Evolutionary conservation across 1,139 yeast genomes (phyloP).

Genomic region (Candida tunisiensis): DNA sequence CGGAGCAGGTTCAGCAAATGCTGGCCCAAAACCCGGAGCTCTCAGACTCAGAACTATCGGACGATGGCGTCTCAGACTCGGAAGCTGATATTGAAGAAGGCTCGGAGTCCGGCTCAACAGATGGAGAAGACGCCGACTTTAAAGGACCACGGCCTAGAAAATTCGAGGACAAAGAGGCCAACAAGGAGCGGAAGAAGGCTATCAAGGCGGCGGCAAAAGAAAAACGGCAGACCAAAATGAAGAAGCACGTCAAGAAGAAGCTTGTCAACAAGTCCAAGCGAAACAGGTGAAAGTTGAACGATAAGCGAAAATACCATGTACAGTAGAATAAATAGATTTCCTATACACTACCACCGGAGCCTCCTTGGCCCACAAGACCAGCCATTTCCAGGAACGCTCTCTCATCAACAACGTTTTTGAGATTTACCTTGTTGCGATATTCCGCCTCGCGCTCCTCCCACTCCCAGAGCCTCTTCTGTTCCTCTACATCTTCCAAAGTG

Average conservation of each 20-base stretch:
- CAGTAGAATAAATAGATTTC: conserved; percentile 5
- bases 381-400: conserved; percentile 82
- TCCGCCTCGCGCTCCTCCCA: conserved; percentile 86
- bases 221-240: conserved; percentile 79
- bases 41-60: too few relatives aligned
- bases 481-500: conserved; percentile 52
- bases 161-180: conserved; percentile 69
- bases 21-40: too few relatives aligned
- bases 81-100: conserved; percentile 17
- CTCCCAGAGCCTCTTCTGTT: conserved; percentile 66
- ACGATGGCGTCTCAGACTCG: conserved; percentile 4
- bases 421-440: conserved; percentile 54
- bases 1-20: too few relatives aligned
- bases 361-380: conserved; percentile 69
- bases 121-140: conserved; percentile 23
- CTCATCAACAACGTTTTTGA: conserved; percentile 57
- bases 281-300: conserved; percentile 5
- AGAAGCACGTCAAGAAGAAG: conserved; percentile 72
- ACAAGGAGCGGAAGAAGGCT: conserved; percentile 69
- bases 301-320: too few relatives aligned
- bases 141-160: too few relatives aligned
- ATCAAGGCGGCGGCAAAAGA: conserved; percentile 76
- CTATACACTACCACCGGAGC: too few relatives aligned
- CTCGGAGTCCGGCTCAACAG: conserved; percentile 22
- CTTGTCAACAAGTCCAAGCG: conserved; percentile 13